phyloP scores from a whole-genome alignment of 805 yeast species.

The Candida cerambycidarum region DNA sequence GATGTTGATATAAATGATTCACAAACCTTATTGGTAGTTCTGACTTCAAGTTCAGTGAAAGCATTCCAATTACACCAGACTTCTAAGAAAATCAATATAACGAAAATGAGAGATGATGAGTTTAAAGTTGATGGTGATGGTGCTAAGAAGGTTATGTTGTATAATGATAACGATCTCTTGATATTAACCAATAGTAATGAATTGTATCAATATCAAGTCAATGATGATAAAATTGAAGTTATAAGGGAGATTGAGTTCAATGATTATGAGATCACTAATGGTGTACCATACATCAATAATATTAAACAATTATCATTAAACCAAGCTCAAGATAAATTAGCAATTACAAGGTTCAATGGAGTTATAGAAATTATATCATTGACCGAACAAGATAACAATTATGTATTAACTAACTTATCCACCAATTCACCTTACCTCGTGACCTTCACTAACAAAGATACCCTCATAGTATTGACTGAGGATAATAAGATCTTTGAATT shows the following conservation, averaged over 20 bases:
- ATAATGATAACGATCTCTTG: constrained; percentile 42
- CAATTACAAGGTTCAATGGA: constrained; percentile 66
- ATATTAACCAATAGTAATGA: constrained; percentile 65
- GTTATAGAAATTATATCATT: constrained; percentile 52
- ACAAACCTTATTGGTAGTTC: constrained; percentile 67
- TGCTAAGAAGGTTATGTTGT: constrained; percentile 53
- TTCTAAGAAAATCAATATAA: constrained; percentile 42
- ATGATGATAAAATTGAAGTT: constrained; percentile 33
- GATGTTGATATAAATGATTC: constrained; percentile 63
- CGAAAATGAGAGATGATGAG: constrained; percentile 49
- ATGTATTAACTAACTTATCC: constrained; percentile 57
- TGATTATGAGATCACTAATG: constrained; percentile 12
- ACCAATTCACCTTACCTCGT: constrained; percentile 54
- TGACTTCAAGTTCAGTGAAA: constrained; percentile 66
- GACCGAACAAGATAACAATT: constrained; percentile 23
- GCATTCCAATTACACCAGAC: constrained; percentile 58
- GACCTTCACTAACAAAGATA: constrained; percentile 49
- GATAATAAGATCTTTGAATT: constrained; percentile 79
- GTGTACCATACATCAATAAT: constrained; percentile 43
- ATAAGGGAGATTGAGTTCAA: constrained; percentile 43
- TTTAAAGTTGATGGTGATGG: constrained; percentile 50
- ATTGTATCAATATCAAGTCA: constrained; percentile 43
- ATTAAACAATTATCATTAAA: constrained; percentile 55
- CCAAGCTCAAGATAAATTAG: constrained; percentile 45
- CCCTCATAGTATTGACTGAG: constrained; percentile 64